These are phyloP conservation scores for Ophiocordyceps camponoti-floridani DNA, from an alignment of 2,329 filamentous ascomycete species.

Conservation along the genomic window DNA sequence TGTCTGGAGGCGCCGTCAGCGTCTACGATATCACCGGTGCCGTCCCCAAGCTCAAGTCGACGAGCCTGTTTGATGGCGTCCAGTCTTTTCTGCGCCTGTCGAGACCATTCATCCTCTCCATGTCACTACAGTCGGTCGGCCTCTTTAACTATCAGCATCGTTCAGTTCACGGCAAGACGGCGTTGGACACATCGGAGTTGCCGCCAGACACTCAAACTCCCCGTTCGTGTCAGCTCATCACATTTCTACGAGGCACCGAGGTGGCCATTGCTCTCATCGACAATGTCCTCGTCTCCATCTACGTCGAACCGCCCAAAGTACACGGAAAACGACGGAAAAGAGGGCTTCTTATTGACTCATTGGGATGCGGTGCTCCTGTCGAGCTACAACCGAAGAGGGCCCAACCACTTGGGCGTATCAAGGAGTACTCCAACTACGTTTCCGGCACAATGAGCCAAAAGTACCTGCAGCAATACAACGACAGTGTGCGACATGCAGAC, in stretches of 20 bases:
- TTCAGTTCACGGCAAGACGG: slow-evolving; percentile 34
- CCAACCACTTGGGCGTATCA: slow-evolving; percentile 12
- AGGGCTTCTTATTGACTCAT: slow-evolving; percentile 54
- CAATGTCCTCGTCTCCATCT: slow-evolving; percentile 47
- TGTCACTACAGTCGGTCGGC: slow-evolving; percentile 35
- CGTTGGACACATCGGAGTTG: slow-evolving; percentile 24
- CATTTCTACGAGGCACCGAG: slow-evolving; percentile 48
- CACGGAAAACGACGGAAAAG: slow-evolving; percentile 38
- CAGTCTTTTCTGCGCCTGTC: slow-evolving; percentile 50
- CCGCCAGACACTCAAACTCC: slow-evolving; percentile 16
- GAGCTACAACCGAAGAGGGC: slow-evolving; percentile 17
- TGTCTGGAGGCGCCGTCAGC: slow-evolving; percentile 32
- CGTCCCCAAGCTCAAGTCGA: slow-evolving; percentile 41
- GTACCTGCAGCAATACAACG: slow-evolving; percentile 26
- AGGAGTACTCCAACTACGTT: slow-evolving; percentile 17
- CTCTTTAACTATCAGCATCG: slow-evolving; percentile 55
- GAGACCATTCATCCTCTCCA: slow-evolving; percentile 44
- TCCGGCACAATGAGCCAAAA: slow-evolving; percentile 32
- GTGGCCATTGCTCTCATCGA: slow-evolving; percentile 47
- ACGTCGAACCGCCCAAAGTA: slow-evolving; percentile 43
- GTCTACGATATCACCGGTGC: slow-evolving; percentile 47
- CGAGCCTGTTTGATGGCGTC: slow-evolving; percentile 29
- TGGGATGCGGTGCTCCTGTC: slow-evolving; percentile 41
- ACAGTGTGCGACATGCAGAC: slow-evolving; percentile 28
- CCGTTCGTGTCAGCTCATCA: slow-evolving; percentile 26